Evolutionary conservation across 192 early-diverging fungal species (phyloP).

Genomic region (Linnemannia exigua): DNA sequence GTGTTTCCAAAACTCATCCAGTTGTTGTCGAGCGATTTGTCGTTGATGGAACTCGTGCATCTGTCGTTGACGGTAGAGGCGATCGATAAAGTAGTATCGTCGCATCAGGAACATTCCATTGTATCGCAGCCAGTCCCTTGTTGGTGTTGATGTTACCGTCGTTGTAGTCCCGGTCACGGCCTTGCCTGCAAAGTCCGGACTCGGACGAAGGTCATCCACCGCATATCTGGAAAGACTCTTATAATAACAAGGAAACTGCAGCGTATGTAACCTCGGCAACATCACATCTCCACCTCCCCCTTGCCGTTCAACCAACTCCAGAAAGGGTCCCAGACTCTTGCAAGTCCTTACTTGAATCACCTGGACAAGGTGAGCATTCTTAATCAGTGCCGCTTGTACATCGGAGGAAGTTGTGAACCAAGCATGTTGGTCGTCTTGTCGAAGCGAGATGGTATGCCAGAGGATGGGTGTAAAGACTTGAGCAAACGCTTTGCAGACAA

Average conservation of each 20-base stretch:
- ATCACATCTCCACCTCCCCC: not conserved
- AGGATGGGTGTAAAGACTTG: not conserved
- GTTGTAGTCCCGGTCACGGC: not conserved
- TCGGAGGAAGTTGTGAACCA: not conserved
- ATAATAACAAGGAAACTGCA: not conserved
- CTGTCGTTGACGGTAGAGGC: not conserved
- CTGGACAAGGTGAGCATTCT: not conserved
- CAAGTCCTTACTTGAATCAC: not conserved
- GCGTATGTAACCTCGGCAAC: not conserved
- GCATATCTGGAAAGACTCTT: not conserved
- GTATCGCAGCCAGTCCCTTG: not conserved
- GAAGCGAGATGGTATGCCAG: not conserved
- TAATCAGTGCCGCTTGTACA: not conserved
- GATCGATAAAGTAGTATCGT: not conserved
- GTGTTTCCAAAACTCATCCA: not conserved
- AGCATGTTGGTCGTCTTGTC: not conserved
- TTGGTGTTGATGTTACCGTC: not conserved
- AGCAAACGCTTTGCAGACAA: not conserved
- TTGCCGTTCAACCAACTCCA: not conserved
- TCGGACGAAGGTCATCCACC: not conserved
- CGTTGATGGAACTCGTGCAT: not conserved
- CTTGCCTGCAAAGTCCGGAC: not conserved
- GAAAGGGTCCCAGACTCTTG: not conserved
- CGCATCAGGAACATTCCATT: constrained; percentile 1
- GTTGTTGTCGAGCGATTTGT: not conserved